Conservation (phyloP, 352 stramenopile genomes). For the Halophytophthora batemanensis region DNA sequence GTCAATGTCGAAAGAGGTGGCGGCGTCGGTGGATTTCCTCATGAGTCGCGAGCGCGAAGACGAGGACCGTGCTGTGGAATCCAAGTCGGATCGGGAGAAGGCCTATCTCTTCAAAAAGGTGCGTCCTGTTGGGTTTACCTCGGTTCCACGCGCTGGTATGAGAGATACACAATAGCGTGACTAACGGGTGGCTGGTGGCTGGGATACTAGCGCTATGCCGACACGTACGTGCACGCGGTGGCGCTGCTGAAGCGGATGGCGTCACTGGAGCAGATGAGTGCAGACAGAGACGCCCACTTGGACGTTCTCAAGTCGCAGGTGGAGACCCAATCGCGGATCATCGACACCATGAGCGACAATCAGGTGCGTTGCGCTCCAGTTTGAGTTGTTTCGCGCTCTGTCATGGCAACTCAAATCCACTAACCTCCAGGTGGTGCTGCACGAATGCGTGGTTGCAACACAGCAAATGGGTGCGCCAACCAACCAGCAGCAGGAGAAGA, state of each 20-base stretch:
- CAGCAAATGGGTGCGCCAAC: conserved; percentile 28
- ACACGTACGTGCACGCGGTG: conserved; percentile 63
- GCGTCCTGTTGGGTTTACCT: background rate
- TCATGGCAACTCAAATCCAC: too few species aligned
- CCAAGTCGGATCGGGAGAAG: conserved; percentile 58
- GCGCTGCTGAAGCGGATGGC: conserved; percentile 42
- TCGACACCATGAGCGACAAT: conserved; percentile 44
- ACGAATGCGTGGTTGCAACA: background rate
- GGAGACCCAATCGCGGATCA: conserved; percentile 53
- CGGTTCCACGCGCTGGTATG: background rate
- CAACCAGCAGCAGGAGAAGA: conserved; percentile 42
- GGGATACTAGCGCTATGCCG: conserved; percentile 49
- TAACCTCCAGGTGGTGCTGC: background rate
- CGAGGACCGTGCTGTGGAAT: conserved; percentile 48
- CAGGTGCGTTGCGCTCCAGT: conserved; percentile 21
- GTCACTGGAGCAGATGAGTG: conserved; percentile 35
- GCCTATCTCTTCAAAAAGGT: conserved; percentile 80
- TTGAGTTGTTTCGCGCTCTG: background rate
- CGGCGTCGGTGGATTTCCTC: conserved; percentile 53
- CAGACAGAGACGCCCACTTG: conserved; percentile 40
- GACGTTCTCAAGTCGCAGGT: conserved; percentile 44
- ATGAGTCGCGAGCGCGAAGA: conserved; percentile 52
- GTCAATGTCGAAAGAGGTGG: conserved; percentile 9
- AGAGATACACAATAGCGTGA: background rate
- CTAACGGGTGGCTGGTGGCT: conserved; percentile 1